Conservation (phyloP, 208 protist species). For the Leishmania tarentolae region DNA sequence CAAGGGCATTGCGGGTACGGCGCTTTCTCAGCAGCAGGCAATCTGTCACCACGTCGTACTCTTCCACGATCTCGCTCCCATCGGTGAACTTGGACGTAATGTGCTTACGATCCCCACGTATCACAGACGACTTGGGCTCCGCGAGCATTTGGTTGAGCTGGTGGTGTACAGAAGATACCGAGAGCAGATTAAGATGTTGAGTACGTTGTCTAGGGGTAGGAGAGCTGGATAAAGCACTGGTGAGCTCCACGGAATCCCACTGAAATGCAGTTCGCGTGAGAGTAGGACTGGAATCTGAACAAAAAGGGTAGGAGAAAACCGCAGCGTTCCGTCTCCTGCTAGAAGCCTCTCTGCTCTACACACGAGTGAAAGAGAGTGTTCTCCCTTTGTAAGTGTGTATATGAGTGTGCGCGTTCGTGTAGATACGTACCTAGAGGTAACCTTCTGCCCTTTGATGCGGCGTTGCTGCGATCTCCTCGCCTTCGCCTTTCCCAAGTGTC, state of each 20-base stretch:
- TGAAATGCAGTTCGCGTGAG: background rate
- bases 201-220: background rate
- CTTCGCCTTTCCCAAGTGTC: background rate
- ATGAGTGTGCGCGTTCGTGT: background rate
- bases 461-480: background rate
- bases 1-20: constrained; percentile 71
- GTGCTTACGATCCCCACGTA: constrained; percentile 75
- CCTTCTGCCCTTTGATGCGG: background rate
- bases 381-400: background rate
- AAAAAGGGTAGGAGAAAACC: constrained; percentile 8
- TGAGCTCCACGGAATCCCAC: background rate
- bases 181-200: background rate
- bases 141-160: constrained; percentile 41
- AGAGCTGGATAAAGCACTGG: background rate
- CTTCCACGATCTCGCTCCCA: constrained; percentile 91
- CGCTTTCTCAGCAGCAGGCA: constrained; percentile 90
- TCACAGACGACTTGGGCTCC: constrained; percentile 82
- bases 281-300: constrained; percentile 3
- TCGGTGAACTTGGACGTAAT: constrained; percentile 91
- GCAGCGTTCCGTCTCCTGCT: background rate
- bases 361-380: background rate
- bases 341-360: background rate
- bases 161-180: background rate
- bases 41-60: constrained; percentile 94
- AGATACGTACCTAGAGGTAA: background rate